A percentile compares a stretch with the other conserved stretches of the same genome.
Evolutionary conservation across 805 yeast species (phyloP).

Genomic region (Metschnikowia cubensis): DNA sequence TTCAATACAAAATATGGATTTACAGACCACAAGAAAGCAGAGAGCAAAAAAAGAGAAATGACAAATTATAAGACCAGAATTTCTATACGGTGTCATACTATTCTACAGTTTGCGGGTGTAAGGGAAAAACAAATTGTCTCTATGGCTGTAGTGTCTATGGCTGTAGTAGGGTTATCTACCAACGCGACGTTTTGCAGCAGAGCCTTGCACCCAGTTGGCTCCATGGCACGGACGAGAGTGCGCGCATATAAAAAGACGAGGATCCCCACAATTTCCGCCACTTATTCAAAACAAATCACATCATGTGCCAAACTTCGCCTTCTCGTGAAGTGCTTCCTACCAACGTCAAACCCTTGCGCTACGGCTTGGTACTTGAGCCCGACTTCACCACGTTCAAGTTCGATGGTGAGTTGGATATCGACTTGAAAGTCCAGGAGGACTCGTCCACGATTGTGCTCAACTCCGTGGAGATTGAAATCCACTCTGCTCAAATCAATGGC

Average conservation of each 20-base stretch:
- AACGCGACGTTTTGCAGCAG: neutral
- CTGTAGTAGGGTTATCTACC: neutral
- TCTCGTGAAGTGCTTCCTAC: slow-evolving; percentile 41
- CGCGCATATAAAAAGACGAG: neutral
- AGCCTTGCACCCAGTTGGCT: slow-evolving; percentile 5
- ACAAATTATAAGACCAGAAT: too few relatives aligned
- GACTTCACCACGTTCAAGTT: slow-evolving; percentile 54
- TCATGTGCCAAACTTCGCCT: slow-evolving; percentile 10
- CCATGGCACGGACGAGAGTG: neutral
- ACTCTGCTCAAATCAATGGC: slow-evolving; percentile 40
- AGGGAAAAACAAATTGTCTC: too few relatives aligned
- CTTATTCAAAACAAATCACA: neutral
- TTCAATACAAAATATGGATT: too few relatives aligned
- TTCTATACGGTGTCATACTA: too few relatives aligned
- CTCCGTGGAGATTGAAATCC: slow-evolving; percentile 60
- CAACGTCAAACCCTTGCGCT: slow-evolving; percentile 40
- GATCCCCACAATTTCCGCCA: neutral
- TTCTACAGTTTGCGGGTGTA: too few relatives aligned
- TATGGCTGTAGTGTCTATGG: too few relatives aligned
- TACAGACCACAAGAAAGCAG: too few relatives aligned
- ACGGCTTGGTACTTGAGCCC: slow-evolving; percentile 40
- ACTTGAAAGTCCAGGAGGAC: slow-evolving; percentile 48
- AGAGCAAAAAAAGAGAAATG: too few relatives aligned
- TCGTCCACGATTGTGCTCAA: slow-evolving; percentile 52
- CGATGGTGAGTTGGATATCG: slow-evolving; percentile 52